These are phyloP conservation scores for Pseudogymnoascus sp. DNA, from an alignment of 2,329 filamentous ascomycete species.

Conservation along the genomic window DNA sequence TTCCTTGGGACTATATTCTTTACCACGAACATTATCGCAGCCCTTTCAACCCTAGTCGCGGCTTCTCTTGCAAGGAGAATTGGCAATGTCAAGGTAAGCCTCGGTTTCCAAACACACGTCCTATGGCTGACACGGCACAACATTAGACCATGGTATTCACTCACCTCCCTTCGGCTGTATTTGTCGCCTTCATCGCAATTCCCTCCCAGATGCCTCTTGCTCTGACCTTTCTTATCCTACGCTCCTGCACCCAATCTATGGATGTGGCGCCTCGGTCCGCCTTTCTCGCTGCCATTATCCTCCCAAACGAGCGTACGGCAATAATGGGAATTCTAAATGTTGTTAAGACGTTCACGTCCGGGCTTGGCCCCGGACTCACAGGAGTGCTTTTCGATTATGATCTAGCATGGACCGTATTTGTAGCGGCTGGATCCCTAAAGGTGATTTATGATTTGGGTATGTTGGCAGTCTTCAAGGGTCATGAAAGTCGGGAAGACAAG, in stretches of 20 bases:
- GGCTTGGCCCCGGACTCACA: conserved; percentile 55
- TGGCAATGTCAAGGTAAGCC: conserved; percentile 55
- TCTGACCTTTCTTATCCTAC: conserved; percentile 53
- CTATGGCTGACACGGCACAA: background rate
- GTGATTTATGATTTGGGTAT: conserved; percentile 54
- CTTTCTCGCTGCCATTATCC: conserved; percentile 60
- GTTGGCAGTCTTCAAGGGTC: conserved; percentile 41
- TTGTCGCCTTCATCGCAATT: conserved; percentile 56
- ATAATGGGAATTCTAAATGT: conserved; percentile 67
- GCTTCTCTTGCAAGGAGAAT: conserved; percentile 49
- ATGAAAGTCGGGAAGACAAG: conserved; percentile 25
- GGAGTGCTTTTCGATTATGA: conserved; percentile 52
- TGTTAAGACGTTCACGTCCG: conserved; percentile 59
- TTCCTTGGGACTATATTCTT: conserved; percentile 50
- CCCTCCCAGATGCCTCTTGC: conserved; percentile 47
- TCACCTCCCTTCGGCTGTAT: conserved; percentile 62
- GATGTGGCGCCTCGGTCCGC: conserved; percentile 64
- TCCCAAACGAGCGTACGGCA: conserved; percentile 60
- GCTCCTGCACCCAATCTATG: conserved; percentile 60
- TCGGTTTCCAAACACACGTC: conserved; percentile 22
- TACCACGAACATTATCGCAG: conserved; percentile 45
- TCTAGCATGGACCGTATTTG: conserved; percentile 57
- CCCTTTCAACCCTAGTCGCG: conserved; percentile 46
- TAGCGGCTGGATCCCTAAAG: conserved; percentile 57
- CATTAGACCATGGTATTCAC: conserved; percentile 66